These are phyloP conservation scores for Penicillium sp. DNA, from an alignment of 2,329 filamentous ascomycete species.

Conservation along the genomic window DNA sequence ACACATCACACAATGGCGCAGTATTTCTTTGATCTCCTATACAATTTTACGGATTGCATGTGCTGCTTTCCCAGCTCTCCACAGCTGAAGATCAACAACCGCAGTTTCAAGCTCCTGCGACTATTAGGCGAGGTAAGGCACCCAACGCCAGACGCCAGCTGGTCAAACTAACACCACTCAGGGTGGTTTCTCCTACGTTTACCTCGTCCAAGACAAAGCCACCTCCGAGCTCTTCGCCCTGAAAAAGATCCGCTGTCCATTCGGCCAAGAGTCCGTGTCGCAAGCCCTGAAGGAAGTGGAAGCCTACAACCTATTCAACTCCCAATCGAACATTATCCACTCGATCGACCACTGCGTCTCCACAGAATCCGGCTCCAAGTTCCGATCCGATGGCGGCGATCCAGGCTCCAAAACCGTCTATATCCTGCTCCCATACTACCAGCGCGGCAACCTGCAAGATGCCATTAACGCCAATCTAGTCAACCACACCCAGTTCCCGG, in stretches of 20 bases:
- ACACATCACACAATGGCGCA: slow-evolving; percentile 66
- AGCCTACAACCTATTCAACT: slow-evolving; percentile 86
- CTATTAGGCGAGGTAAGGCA: slow-evolving; percentile 79
- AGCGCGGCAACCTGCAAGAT: slow-evolving; percentile 93
- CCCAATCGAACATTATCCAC: slow-evolving; percentile 82
- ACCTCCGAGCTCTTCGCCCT: slow-evolving; percentile 85
- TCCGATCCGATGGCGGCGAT: slow-evolving; percentile 57
- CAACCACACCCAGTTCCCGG: slow-evolving; percentile 88
- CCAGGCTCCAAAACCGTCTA: slow-evolving; percentile 88
- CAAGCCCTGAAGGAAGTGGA: slow-evolving; percentile 97
- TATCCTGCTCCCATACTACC: slow-evolving; percentile 92
- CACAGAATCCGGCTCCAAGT: slow-evolving; percentile 63
- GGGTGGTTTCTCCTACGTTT: slow-evolving; percentile 98
- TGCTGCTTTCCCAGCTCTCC: slow-evolving; percentile 95
- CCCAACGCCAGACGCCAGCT: slow-evolving; percentile 4
- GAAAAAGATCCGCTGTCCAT: slow-evolving; percentile 98
- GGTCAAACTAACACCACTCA: slow-evolving; percentile 36
- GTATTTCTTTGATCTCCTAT: slow-evolving; percentile 83
- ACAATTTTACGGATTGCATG: slow-evolving; percentile 91
- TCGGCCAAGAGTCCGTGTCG: slow-evolving; percentile 92
- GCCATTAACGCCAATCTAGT: slow-evolving; percentile 98
- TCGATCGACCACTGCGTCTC: slow-evolving; percentile 80
- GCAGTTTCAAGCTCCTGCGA: slow-evolving; percentile 93
- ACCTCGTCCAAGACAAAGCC: slow-evolving; percentile 90
- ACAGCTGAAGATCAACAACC: slow-evolving; percentile 90